phyloP scores from a whole-genome alignment of 768 basidiomycete genomes.

The Leccinum subgranulosum region DNA sequence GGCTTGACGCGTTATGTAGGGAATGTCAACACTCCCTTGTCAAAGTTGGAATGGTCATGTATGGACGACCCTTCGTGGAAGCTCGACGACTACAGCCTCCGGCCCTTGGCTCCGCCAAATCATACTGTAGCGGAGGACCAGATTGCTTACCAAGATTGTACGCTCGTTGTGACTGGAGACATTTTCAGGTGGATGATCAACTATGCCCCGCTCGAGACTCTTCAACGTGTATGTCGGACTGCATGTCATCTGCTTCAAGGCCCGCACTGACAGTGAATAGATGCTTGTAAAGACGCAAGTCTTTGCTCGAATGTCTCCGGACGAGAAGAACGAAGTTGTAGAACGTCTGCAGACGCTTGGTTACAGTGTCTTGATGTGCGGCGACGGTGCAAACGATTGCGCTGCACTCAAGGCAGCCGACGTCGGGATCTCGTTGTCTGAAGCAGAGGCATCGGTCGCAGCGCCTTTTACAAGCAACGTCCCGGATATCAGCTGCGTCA shows the following conservation, averaged over 20 bases:
- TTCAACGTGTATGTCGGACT: constrained; percentile 66
- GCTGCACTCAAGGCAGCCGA: constrained; percentile 98
- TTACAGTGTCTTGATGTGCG: constrained; percentile 97
- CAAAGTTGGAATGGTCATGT: constrained; percentile 85
- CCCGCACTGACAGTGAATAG: constrained; percentile 38
- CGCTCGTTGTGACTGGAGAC: constrained; percentile 90
- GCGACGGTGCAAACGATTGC: constrained; percentile 98
- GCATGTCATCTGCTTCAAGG: neutral
- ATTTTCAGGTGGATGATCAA: constrained; percentile 99
- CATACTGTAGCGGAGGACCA: constrained; percentile 70
- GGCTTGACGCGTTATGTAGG: constrained; percentile 38
- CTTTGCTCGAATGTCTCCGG: constrained; percentile 98
- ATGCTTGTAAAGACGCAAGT: constrained; percentile 97
- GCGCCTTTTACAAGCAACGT: constrained; percentile 94
- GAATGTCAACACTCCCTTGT: constrained; percentile 44
- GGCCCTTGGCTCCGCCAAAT: constrained; percentile 71
- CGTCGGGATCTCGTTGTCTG: constrained; percentile 93
- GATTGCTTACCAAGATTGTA: constrained; percentile 80
- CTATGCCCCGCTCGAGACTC: constrained; percentile 87
- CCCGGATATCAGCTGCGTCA: constrained; percentile 92
- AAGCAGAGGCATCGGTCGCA: constrained; percentile 97
- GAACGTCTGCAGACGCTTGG: constrained; percentile 91
- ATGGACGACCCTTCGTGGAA: constrained; percentile 86
- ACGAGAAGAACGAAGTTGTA: constrained; percentile 98
- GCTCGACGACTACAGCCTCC: constrained; percentile 85